Base-by-base conservation (phyloP, 2,329 filamentous ascomycete genomes). In the Gaeumannomyces tritici region DNA sequence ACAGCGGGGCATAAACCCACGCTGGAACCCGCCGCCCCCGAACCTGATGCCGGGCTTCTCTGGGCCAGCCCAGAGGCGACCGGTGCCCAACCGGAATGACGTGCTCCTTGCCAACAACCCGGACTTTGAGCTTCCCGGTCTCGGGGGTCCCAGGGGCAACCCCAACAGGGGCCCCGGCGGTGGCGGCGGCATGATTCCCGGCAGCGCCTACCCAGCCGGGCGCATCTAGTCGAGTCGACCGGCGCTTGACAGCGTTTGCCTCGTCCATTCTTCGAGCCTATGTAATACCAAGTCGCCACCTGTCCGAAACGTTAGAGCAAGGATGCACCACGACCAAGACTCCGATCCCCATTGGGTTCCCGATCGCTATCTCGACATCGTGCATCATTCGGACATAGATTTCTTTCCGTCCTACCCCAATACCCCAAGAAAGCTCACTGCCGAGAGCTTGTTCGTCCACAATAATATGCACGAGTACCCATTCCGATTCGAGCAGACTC, bases 1-100 rank as follows among this genome's bases (percentile, higher is more conserved):
- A 0, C 92, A 97, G 74, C 84, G 93, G 42, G 89, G 90, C 1
- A 79, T 97, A 62, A 97, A 97, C 73, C 93, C 93, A 8, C 87
- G 88, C 64, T 97, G 93, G 93, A 85, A 89, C 65, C 85, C 83
- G 2, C 78, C 80, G 33, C 77, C 80, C 57, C 74, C 75, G 18
- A 72, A 76, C 21, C 73, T 78, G 51, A 72, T 76, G 67, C 76
- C 74, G 61, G 76, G 76, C 11, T 78, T 75, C 67, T 77, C 66
- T 64, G 54, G 61, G 29, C 62, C 62, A 55, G 67, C 33, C 57
- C 75, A 68, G 51, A 76, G 77, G 54, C 73, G 76, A 62, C 79
- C 79, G 28, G 75, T 77, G 27, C 82, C 80, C 70, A 78, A 84
- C 68, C 83, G 83, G 64, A 85, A 88, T 67, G 90, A 96, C 67